A percentile compares a stretch with the other conserved stretches of the same genome.
phyloP scores from a whole-genome alignment of 1,284 basidiomycete genomes.

The Exobasidium rhododendri region DNA sequence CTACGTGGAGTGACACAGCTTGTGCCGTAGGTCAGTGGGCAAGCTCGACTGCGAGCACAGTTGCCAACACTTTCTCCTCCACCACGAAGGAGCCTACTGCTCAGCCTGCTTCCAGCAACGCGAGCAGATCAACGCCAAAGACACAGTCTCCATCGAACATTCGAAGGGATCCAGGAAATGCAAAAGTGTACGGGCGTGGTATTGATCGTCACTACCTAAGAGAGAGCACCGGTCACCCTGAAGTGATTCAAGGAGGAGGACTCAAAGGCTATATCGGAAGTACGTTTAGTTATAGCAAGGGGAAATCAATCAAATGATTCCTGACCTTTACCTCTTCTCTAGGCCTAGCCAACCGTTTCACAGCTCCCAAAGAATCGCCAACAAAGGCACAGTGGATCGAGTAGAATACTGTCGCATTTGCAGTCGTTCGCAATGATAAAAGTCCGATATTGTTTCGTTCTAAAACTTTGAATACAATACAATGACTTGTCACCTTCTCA shows the following conservation, averaged over 20 bases:
- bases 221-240: neutral
- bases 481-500: conserved; percentile 15
- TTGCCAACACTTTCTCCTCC: neutral
- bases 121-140: neutral
- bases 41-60: neutral
- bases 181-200: neutral
- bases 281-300: neutral
- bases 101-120: neutral
- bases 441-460: no score
- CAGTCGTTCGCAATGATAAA: no score
- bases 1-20: neutral
- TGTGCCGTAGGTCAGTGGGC: neutral
- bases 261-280: neutral
- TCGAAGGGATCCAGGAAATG: neutral
- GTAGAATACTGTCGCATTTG: no score
- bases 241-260: neutral
- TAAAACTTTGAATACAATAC: no score
- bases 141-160: neutral
- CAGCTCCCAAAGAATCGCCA: neutral
- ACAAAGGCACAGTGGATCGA: neutral
- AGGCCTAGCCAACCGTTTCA: conserved; percentile 5
- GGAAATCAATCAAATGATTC: no score
- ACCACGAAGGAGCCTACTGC: neutral
- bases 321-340: neutral
- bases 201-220: neutral